Percentiles rank a stretch among this genome's conserved stretches.
phyloP scores from a whole-genome alignment of 2,329 filamentous ascomycete genomes.

The Apiospora aurea region DNA sequence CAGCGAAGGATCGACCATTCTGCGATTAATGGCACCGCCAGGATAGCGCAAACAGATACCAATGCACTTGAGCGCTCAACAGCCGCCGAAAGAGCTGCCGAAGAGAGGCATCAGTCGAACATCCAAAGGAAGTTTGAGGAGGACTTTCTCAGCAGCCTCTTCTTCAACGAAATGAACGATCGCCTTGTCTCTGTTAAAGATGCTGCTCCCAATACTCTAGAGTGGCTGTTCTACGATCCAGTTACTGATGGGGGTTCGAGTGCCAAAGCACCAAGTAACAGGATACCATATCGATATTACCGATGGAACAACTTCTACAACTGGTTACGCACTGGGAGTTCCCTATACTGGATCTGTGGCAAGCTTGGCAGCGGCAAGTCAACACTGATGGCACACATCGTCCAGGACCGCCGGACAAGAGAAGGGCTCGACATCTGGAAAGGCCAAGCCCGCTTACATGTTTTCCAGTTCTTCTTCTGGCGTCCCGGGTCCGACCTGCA shows the following conservation, averaged over 20 bases:
- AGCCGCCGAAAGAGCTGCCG: background rate
- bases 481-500: constrained; percentile 28
- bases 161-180: background rate
- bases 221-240: background rate
- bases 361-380: constrained; percentile 31
- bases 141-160: background rate
- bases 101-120: background rate
- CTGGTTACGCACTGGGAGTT: constrained; percentile 27
- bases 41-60: background rate
- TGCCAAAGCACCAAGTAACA: background rate
- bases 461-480: constrained; percentile 32
- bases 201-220: background rate
- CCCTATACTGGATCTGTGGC: constrained; percentile 30
- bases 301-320: background rate
- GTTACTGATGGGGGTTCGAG: background rate
- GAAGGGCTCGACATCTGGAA: constrained; percentile 23
- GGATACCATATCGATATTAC: background rate
- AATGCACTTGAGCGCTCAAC: background rate
- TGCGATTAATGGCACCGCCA: background rate
- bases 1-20: background rate
- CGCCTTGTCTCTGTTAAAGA: background rate
- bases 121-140: background rate
- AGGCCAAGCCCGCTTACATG: background rate
- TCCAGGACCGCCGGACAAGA: constrained; percentile 23
- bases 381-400: constrained; percentile 29